A percentile compares a stretch with the other conserved stretches of the same genome.
Conservation (phyloP, 1,284 basidiomycete species). For the Papiliotrema nemorosa region DNA sequence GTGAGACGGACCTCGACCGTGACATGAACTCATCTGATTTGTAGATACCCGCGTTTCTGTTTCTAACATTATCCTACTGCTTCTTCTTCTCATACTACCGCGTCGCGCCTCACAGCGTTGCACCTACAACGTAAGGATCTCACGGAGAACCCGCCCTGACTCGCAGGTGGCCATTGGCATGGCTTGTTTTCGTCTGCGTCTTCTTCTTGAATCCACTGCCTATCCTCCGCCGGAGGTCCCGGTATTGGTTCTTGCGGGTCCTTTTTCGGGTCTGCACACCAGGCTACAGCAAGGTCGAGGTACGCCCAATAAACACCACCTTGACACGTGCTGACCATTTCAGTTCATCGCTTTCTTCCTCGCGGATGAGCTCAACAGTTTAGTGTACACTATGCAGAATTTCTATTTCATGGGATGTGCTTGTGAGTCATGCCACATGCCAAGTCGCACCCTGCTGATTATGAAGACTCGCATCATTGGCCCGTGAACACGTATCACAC, state of each 20-base stretch:
- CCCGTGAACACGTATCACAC: constrained; percentile 47
- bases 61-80: constrained; percentile 71
- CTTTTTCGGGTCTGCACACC: constrained; percentile 63
- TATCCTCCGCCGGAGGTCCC: constrained; percentile 60
- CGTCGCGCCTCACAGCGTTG: constrained; percentile 55
- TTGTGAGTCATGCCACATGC: constrained; percentile 19
- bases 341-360: constrained; percentile 37
- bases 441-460: background rate
- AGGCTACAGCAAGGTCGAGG: constrained; percentile 72
- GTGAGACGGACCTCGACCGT: constrained; percentile 46
- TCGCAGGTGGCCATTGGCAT: constrained; percentile 72
- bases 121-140: constrained; percentile 51
- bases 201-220: constrained; percentile 75
- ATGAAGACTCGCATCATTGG: constrained; percentile 36
- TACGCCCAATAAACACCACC: too few relatives aligned
- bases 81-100: constrained; percentile 80
- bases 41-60: constrained; percentile 73
- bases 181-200: constrained; percentile 64
- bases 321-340: too few relatives aligned
- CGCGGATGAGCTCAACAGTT: constrained; percentile 75
- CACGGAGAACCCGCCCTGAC: background rate
- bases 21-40: background rate
- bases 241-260: constrained; percentile 75
- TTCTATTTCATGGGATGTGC: constrained; percentile 54
- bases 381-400: constrained; percentile 69